These are phyloP conservation scores for Astrothelium subdiscretum DNA, from an alignment of 495 filamentous ascomycete genomes.

Conservation along the genomic window DNA sequence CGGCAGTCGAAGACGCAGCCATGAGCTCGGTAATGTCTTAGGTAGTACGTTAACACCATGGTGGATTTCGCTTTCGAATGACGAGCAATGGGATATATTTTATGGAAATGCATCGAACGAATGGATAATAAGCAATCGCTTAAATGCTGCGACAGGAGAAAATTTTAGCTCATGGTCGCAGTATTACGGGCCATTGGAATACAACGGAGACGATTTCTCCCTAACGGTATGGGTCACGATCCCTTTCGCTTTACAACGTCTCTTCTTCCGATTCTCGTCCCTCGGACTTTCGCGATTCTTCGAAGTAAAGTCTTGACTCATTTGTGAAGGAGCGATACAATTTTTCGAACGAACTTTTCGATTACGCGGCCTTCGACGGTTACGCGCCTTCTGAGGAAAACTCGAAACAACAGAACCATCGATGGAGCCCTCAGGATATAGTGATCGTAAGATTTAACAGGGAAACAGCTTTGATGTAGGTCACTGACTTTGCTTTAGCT, in stretches of 20 bases:
- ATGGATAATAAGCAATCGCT: constrained; percentile 31
- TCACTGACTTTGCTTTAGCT: constrained; percentile 21
- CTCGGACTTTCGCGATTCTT: too few species aligned
- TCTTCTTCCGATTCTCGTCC: too few species aligned
- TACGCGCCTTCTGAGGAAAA: constrained; percentile 23
- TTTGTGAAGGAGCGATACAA: constrained; percentile 33
- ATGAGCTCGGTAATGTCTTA: constrained; percentile 30
- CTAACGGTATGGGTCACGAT: constrained; percentile 12
- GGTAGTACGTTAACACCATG: constrained; percentile 32
- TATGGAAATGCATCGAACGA: constrained; percentile 18
- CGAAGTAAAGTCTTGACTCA: not conserved
- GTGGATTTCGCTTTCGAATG: constrained; percentile 6
- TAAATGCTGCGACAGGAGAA: constrained; percentile 34
- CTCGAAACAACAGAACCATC: constrained; percentile 15
- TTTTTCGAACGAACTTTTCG: constrained; percentile 26
- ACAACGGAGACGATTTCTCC: constrained; percentile 37
- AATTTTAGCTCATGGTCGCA: constrained; percentile 44
- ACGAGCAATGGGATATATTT: constrained; percentile 9
- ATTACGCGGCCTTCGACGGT: constrained; percentile 19
- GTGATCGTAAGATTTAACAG: constrained; percentile 13
- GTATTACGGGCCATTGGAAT: constrained; percentile 35
- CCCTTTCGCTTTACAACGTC: not conserved
- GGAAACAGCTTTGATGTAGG: not conserved
- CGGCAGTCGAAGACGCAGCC: constrained; percentile 34
- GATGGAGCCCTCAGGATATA: constrained; percentile 41